A percentile compares a stretch with the other conserved stretches of the same genome.
Evolutionary conservation across 2,329 filamentous ascomycete species (phyloP).

Genomic region (Exophiala oligosperma): DNA sequence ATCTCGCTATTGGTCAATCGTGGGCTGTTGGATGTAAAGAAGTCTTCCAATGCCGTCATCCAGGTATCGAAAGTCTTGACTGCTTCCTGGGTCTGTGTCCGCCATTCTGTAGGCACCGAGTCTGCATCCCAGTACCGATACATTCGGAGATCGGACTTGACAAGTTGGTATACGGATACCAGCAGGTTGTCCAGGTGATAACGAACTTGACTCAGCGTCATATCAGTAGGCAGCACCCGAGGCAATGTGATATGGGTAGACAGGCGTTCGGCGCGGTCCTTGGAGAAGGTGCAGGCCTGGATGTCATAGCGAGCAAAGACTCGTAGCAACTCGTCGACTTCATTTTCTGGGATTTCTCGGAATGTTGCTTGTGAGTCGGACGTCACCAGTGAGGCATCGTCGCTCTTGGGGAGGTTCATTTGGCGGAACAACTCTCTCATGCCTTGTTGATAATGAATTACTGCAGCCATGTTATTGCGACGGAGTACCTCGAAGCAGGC

Average conservation of each 20-base stretch:
- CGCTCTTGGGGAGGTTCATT: constrained; percentile 31
- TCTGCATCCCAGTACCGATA: constrained; percentile 28
- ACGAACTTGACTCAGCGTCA: constrained; percentile 28
- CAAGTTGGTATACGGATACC: constrained; percentile 30
- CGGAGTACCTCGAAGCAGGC: constrained; percentile 60
- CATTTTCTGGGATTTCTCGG: constrained; percentile 27
- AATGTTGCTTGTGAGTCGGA: constrained; percentile 17
- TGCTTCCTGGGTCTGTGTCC: constrained; percentile 20
- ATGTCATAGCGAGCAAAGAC: constrained; percentile 33
- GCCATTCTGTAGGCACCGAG: constrained; percentile 26
- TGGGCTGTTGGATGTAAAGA: constrained; percentile 16
- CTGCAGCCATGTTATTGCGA: constrained; percentile 32
- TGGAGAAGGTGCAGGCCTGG: constrained; percentile 32
- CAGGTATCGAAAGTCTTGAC: constrained; percentile 29
- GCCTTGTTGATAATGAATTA: constrained; percentile 30
- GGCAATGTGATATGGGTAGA: constrained; percentile 20
- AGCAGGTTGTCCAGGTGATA: constrained; percentile 31
- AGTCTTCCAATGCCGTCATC: constrained; percentile 27
- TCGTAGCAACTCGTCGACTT: constrained; percentile 29
- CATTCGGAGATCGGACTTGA: constrained; percentile 31
- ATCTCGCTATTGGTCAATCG: constrained; percentile 19
- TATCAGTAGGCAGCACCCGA: constrained; percentile 21
- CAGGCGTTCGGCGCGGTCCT: constrained; percentile 25
- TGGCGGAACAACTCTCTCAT: constrained; percentile 30
- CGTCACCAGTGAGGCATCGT: constrained; percentile 24